Percentiles rank a stretch among this genome's conserved stretches.
Evolutionary conservation across 2,329 filamentous ascomycete genomes (phyloP).

Genomic region (Apiospora sp.): DNA sequence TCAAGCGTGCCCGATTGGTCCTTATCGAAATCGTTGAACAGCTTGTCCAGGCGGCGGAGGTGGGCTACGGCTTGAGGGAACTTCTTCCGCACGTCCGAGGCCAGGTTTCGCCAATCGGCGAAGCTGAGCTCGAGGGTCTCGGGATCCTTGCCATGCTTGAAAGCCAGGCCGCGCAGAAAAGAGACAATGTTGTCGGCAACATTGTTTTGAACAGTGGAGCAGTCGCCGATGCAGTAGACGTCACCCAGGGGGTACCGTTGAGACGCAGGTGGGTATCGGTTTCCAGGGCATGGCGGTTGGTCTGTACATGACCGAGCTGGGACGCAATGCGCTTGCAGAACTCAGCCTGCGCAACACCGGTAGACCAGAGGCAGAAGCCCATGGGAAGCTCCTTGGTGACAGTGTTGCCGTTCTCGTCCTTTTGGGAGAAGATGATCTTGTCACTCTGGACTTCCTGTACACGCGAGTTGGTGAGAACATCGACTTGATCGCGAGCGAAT

Average conservation of each 20-base stretch:
- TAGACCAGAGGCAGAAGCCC: conserved; percentile 98
- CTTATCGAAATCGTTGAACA: conserved; percentile 92
- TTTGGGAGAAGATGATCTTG: conserved; percentile 89
- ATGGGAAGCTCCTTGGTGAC: conserved; percentile 94
- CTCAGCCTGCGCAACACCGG: conserved; percentile 86
- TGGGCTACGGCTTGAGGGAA: conserved; percentile 93
- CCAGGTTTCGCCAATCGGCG: conserved; percentile 86
- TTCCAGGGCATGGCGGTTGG: conserved; percentile 89
- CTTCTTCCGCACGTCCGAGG: conserved; percentile 81
- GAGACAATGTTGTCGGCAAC: conserved; percentile 88
- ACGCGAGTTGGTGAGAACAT: conserved; percentile 90
- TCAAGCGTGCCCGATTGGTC: conserved; percentile 93
- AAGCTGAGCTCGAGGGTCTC: conserved; percentile 88
- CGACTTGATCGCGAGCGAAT: conserved; percentile 89
- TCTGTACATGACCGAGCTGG: conserved; percentile 80
- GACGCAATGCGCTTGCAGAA: conserved; percentile 79
- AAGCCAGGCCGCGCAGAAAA: conserved; percentile 88
- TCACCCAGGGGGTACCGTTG: conserved; percentile 90
- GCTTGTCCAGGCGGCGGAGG: conserved; percentile 85
- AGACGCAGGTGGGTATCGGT: conserved; percentile 93
- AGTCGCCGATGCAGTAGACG: conserved; percentile 96
- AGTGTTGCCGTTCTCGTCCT: conserved; percentile 73
- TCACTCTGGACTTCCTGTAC: conserved; percentile 88
- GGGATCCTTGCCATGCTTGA: conserved; percentile 90
- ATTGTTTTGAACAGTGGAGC: conserved; percentile 97